These are phyloP conservation scores for Nidularia sp. DNA, from an alignment of 768 basidiomycete species.

Conservation along the genomic window DNA sequence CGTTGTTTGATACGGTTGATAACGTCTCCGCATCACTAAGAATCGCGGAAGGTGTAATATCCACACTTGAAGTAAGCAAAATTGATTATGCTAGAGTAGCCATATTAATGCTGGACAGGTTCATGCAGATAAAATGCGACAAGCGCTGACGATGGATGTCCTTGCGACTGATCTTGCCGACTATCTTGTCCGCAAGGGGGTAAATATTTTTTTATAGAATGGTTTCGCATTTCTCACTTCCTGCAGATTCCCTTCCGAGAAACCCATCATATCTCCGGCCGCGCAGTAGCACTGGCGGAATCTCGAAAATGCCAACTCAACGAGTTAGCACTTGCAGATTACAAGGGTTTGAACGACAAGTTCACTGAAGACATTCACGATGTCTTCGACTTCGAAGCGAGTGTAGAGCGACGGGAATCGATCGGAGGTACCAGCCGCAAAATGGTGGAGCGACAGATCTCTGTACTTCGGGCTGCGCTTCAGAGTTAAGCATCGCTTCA, in stretches of 20 bases:
- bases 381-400: constrained; percentile 94
- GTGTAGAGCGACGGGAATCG: constrained; percentile 87
- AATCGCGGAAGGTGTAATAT: constrained; percentile 93
- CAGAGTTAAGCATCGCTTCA: constrained; percentile 16
- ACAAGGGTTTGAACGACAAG: constrained; percentile 64
- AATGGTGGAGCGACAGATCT: constrained; percentile 85
- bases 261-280: constrained; percentile 97
- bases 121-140: constrained; percentile 84
- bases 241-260: constrained; percentile 93
- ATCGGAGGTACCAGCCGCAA: constrained; percentile 87
- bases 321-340: constrained; percentile 77
- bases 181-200: constrained; percentile 97
- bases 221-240: not conserved
- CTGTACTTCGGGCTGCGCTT: constrained; percentile 63
- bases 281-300: constrained; percentile 94
- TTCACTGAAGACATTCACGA: constrained; percentile 79
- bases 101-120: constrained; percentile 46
- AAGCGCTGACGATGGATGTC: constrained; percentile 93
- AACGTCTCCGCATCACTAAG: constrained; percentile 83
- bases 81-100: not conserved
- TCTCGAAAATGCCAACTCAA: constrained; percentile 75
- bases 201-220: constrained; percentile 34
- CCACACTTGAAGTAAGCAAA: constrained; percentile 69
- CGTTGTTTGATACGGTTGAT: constrained; percentile 90
- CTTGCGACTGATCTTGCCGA: constrained; percentile 98